Evolutionary conservation across 805 yeast genomes (phyloP).

Genomic region (Ogataea pignaliae): DNA sequence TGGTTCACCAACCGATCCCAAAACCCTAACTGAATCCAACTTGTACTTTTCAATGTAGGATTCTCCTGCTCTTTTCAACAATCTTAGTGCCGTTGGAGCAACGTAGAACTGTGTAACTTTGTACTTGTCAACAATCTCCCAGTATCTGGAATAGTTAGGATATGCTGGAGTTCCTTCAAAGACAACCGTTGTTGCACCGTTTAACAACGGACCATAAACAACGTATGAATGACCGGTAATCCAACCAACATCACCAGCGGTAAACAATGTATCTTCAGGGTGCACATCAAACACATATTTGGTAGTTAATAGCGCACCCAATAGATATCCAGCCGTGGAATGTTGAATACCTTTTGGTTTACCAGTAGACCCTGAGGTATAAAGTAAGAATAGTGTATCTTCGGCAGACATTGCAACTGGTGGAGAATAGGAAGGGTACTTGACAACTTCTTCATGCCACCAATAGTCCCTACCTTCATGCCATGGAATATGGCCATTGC

Average conservation of each 20-base stretch:
- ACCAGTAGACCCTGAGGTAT: slow-evolving; percentile 98
- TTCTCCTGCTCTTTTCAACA: slow-evolving; percentile 81
- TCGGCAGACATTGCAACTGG: slow-evolving; percentile 86
- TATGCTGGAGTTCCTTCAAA: slow-evolving; percentile 98
- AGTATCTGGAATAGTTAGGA: slow-evolving; percentile 91
- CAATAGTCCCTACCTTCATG: slow-evolving; percentile 78
- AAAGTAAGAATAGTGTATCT: slow-evolving; percentile 91
- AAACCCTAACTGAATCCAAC: slow-evolving; percentile 78
- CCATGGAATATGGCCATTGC: slow-evolving; percentile 67
- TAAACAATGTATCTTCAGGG: slow-evolving; percentile 80
- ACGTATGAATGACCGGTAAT: slow-evolving; percentile 98
- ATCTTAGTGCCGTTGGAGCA: slow-evolving; percentile 96
- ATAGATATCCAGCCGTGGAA: slow-evolving; percentile 87
- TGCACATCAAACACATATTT: slow-evolving; percentile 92
- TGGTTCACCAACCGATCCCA: slow-evolving; percentile 98
- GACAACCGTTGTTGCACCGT: slow-evolving; percentile 88
- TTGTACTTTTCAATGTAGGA: slow-evolving; percentile 75
- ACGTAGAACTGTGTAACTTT: slow-evolving; percentile 94
- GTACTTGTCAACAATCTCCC: slow-evolving; percentile 92
- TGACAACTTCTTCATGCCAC: slow-evolving; percentile 90
- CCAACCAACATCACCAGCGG: slow-evolving; percentile 99
- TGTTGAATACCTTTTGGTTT: slow-evolving; percentile 98
- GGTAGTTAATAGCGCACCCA: slow-evolving; percentile 89
- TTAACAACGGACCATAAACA: slow-evolving; percentile 84
- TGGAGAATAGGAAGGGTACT: slow-evolving; percentile 80